Evolutionary conservation across 2,329 filamentous ascomycete genomes (phyloP), one percentile per base, ranked within the genome.

Genomic region (Aspergillus pseudoviridinutans): DNA sequence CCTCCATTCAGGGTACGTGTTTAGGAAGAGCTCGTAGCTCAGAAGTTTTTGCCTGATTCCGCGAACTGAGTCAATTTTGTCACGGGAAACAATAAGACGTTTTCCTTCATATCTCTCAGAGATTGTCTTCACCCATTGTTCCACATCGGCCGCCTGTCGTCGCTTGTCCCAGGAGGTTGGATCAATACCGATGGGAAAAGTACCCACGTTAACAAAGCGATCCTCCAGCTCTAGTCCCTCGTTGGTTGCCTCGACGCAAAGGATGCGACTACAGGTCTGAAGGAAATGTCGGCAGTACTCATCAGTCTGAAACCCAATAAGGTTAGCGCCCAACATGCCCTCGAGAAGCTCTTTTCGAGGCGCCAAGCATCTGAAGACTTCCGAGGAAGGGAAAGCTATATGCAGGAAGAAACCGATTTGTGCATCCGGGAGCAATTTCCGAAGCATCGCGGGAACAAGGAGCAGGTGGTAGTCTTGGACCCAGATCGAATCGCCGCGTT

Each of bases 391-490:
- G 74, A 97, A 97, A 0, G 93, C 92, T 28, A 93, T 91, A 71
- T 97, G 93, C 17, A 97, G 79, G 78, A 97, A 97, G 79, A 97
- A 94, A 10, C 93, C 93, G 66, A 97, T 97, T 77, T 96, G 90
- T 17, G 93, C 93, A 63, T 97, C 91, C 0, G 93, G 92, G 10
- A 79, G 60, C 79, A 92, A 90, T 76, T 95, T 87, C 28, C 93
- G 89, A 49, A 97, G 81, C 90, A 97, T 95, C 50, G 81, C 83
- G 3, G 93, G 93, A 1, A 97, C 90, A 5, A 97, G 82, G 4
- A 97, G 82, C 50, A 97, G 81, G 72, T 97, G 93, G 71, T 97
- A 97, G 74, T 97, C 93, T 71, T 97, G 92, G 49, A 97, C 81
- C 93, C 93, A 97, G 67, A 97, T 89, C 50, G 90, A 86, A 71